phyloP scores from a whole-genome alignment of 352 stramenopile species.

The Globisporangium viniferum region DNA sequence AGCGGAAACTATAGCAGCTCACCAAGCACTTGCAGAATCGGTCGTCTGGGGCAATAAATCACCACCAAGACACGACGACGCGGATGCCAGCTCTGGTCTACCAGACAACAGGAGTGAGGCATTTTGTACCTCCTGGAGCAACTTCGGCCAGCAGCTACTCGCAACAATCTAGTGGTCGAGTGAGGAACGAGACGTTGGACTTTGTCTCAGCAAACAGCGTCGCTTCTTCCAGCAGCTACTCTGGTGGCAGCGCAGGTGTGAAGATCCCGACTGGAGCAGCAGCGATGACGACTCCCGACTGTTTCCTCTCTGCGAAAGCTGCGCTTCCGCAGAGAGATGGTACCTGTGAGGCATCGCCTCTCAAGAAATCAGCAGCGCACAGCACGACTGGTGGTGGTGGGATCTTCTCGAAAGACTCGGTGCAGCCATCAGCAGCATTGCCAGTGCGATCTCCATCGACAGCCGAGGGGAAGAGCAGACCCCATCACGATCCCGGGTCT shows the following conservation, averaged over 20 bases:
- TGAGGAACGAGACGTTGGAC: background rate
- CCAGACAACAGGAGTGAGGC: background rate
- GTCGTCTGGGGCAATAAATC: background rate
- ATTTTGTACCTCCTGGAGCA: background rate
- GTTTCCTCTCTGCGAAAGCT: slow-evolving; percentile 48
- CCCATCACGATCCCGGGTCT: background rate
- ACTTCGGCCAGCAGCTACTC: background rate
- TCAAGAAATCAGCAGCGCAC: background rate
- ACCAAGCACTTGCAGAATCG: slow-evolving; percentile 14
- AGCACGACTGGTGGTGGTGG: background rate
- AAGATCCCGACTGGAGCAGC: slow-evolving; percentile 16
- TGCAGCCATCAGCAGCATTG: background rate
- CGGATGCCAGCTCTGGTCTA: background rate
- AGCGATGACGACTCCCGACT: slow-evolving; percentile 24
- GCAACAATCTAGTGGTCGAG: background rate
- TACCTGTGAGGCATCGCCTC: background rate
- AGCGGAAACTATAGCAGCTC: slow-evolving; percentile 32
- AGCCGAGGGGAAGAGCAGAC: background rate
- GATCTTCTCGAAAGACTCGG: background rate
- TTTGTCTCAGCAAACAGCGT: background rate
- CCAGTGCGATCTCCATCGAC: background rate
- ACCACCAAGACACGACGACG: background rate
- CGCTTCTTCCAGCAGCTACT: background rate
- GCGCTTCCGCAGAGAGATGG: slow-evolving; percentile 26
- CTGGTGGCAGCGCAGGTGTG: slow-evolving; percentile 2